phyloP scores from a whole-genome alignment of 495 filamentous ascomycete species.

The Hypoxylon lenormandii region DNA sequence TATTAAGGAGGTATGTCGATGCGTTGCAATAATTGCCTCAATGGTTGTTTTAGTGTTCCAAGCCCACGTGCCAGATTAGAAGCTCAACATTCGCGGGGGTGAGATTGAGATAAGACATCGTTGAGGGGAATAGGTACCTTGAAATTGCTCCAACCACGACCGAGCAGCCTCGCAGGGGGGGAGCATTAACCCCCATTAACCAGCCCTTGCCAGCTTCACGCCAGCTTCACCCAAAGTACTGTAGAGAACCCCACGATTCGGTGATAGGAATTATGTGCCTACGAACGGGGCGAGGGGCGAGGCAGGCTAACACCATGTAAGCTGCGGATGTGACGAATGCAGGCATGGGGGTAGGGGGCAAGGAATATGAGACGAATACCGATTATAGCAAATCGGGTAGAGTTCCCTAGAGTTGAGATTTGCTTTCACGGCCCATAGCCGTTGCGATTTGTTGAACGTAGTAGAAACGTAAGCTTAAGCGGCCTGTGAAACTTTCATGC shows the following conservation, averaged over 20 bases:
- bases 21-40: conserved; percentile 35
- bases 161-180: conserved; percentile 28
- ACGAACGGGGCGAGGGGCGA: conserved; percentile 5
- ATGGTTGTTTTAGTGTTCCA: conserved; percentile 1
- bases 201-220: no score
- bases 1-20: conserved; percentile 21
- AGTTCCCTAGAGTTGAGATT: conserved; percentile 4
- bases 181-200: no score
- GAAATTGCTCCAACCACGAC: conserved; percentile 13
- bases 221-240: no score
- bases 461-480: background rate
- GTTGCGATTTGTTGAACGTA: background rate
- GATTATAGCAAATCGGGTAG: conserved; percentile 3
- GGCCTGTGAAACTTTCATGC: background rate
- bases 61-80: conserved; percentile 40
- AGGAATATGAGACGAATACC: background rate
- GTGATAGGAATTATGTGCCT: conserved; percentile 31
- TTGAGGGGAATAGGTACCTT: background rate
- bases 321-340: conserved; percentile 1
- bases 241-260: background rate
- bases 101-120: conserved; percentile 23
- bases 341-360: background rate
- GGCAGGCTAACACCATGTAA: conserved; percentile 6
- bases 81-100: conserved; percentile 42
- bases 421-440: background rate